Evolutionary conservation across 1,284 basidiomycete species (phyloP).

Genomic region (Cystobasidium pallidum): DNA sequence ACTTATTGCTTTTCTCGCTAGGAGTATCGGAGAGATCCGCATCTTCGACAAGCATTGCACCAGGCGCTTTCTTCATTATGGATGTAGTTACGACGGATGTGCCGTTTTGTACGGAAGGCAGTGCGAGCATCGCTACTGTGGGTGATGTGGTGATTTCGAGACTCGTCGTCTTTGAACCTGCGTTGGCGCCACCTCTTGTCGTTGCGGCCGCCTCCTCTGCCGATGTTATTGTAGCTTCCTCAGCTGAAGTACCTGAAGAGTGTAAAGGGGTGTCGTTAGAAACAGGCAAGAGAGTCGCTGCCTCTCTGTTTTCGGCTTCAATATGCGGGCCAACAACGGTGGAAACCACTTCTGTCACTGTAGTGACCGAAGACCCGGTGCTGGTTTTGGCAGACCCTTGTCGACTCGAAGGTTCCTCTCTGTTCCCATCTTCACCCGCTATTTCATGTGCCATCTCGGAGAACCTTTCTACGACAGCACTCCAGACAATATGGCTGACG

Average conservation of each 20-base stretch:
- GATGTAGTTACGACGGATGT: not conserved
- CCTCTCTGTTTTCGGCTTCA: too few relatives aligned
- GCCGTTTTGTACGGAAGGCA: not conserved
- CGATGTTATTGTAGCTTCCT: too few relatives aligned
- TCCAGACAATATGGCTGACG: slow-evolving; percentile 32
- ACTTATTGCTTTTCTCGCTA: not conserved
- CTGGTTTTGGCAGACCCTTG: not conserved
- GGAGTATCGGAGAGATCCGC: not conserved
- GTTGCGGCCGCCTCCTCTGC: too few relatives aligned
- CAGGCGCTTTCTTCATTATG: slow-evolving; percentile 25
- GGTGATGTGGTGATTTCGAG: not conserved
- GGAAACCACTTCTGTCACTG: too few relatives aligned
- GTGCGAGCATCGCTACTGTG: not conserved
- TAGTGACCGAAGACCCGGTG: not conserved
- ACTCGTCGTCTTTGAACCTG: not conserved
- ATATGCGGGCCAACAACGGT: too few relatives aligned
- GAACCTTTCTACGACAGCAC: slow-evolving; percentile 40
- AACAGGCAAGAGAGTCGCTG: too few relatives aligned
- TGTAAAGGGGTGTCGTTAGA: too few relatives aligned
- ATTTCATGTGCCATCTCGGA: slow-evolving; percentile 42
- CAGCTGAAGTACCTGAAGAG: too few relatives aligned
- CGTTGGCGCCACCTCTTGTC: too few relatives aligned
- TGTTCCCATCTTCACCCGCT: slow-evolving; percentile 5
- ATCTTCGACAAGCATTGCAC: not conserved
- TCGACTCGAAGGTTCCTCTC: not conserved